These are phyloP conservation scores for Trichoderma lentiforme DNA, from an alignment of 2,329 filamentous ascomycete genomes.

Conservation along the genomic window DNA sequence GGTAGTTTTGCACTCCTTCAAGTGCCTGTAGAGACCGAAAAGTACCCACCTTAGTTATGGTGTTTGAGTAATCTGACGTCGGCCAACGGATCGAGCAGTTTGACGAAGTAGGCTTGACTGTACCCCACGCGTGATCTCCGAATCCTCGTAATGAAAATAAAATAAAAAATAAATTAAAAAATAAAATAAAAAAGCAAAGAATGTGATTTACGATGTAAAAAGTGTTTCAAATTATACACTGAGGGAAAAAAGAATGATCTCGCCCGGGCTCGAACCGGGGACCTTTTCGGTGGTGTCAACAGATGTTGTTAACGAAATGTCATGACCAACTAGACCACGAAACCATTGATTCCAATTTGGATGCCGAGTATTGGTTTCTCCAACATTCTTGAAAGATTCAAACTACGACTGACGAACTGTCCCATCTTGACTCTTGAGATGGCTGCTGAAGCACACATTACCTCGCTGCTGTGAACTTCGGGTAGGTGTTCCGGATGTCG, in stretches of 20 bases:
- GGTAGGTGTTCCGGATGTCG: not conserved
- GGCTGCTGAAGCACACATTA: not conserved
- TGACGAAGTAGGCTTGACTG: not conserved
- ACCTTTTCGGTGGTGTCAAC: slow-evolving; percentile 21
- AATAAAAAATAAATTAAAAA: not conserved
- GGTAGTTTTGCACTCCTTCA: not conserved
- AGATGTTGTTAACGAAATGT: slow-evolving; percentile 21
- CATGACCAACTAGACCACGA: slow-evolving; percentile 21
- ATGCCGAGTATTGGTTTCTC: not conserved
- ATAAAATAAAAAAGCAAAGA: not conserved
- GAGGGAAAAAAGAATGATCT: slow-evolving; percentile 8
- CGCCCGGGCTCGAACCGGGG: slow-evolving; percentile 20
- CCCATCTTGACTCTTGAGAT: not conserved
- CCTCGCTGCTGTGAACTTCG: not conserved
- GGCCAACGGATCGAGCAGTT: not conserved
- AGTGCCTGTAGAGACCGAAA: not conserved
- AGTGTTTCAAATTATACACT: not conserved
- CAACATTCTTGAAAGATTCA: not conserved
- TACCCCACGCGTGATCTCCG: not conserved
- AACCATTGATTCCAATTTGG: slow-evolving; percentile 11
- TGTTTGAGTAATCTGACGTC: not conserved
- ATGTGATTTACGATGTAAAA: not conserved
- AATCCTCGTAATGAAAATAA: not conserved
- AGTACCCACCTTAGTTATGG: not conserved
- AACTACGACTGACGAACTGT: not conserved